A percentile compares a stretch with the other conserved stretches of the same genome.
Conservation (phyloP, 345 rosid species). For the Eucalyptus erythrocorys region DNA sequence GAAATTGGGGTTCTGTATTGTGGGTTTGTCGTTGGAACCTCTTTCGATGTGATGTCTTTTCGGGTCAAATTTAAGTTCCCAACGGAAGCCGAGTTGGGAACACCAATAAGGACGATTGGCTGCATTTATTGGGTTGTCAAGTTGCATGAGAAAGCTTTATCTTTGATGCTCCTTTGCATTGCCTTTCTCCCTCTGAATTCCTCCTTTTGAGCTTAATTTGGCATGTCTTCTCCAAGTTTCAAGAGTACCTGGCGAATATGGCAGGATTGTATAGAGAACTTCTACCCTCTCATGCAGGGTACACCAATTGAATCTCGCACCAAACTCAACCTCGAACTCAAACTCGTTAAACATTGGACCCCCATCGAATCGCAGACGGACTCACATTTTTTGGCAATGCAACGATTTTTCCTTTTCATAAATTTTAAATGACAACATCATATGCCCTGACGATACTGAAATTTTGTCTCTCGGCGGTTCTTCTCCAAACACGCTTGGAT, state of each 20-base stretch:
- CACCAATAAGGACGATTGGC: background rate
- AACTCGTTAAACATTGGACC: background rate
- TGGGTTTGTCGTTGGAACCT: background rate
- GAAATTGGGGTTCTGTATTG: background rate
- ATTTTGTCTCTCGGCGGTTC: background rate
- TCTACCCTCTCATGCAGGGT: background rate
- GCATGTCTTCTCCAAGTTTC: background rate
- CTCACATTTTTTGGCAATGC: background rate
- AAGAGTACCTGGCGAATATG: background rate
- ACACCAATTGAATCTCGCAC: background rate
- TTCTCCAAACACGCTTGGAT: background rate
- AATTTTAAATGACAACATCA: background rate
- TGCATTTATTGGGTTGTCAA: background rate
- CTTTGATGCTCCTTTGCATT: background rate
- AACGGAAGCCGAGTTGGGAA: background rate
- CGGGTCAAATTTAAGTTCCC: background rate
- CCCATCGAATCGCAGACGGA: background rate
- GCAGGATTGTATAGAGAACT: background rate
- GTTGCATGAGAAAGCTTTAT: background rate
- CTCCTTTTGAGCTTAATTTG: background rate
- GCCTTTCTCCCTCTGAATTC: background rate
- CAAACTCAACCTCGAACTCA: background rate
- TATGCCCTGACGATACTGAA: background rate
- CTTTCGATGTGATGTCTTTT: background rate
- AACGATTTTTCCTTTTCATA: background rate